phyloP scores from a whole-genome alignment of 2,329 filamentous ascomycete genomes.

The Calycina marina region DNA sequence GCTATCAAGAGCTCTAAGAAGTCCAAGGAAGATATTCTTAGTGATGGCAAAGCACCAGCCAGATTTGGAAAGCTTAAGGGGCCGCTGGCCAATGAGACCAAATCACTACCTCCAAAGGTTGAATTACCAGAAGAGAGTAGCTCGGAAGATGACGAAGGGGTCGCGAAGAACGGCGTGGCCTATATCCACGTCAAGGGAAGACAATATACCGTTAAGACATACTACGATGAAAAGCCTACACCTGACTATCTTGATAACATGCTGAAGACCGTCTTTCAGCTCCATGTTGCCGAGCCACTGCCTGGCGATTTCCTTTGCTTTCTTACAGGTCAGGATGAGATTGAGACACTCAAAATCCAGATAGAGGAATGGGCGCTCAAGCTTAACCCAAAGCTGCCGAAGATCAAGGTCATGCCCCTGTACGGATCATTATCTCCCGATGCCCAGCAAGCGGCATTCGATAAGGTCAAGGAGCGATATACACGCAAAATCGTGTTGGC shows the following conservation, averaged over 20 bases:
- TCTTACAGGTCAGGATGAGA: slow-evolving; percentile 82
- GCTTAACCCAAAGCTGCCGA: slow-evolving; percentile 62
- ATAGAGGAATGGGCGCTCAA: slow-evolving; percentile 66
- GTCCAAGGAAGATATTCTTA: background rate
- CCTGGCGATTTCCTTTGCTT: slow-evolving; percentile 91
- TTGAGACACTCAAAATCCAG: slow-evolving; percentile 65
- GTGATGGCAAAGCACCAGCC: background rate
- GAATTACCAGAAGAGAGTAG: slow-evolving; percentile 15
- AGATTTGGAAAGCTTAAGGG: slow-evolving; percentile 3
- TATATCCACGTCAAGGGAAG: slow-evolving; percentile 60
- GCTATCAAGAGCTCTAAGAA: background rate
- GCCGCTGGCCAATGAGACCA: slow-evolving; percentile 5
- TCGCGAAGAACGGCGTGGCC: slow-evolving; percentile 14
- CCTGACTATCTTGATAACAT: slow-evolving; percentile 72
- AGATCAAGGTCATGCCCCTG: slow-evolving; percentile 58
- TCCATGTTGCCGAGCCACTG: slow-evolving; percentile 78
- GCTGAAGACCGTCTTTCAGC: slow-evolving; percentile 68
- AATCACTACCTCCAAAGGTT: slow-evolving; percentile 5
- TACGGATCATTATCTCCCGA: slow-evolving; percentile 83
- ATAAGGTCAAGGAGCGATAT: slow-evolving; percentile 51
- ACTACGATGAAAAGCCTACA: slow-evolving; percentile 60
- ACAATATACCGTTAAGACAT: slow-evolving; percentile 69
- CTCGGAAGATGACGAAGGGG: slow-evolving; percentile 5
- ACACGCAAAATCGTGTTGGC: slow-evolving; percentile 83
- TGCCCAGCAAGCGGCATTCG: slow-evolving; percentile 76